Conservation (phyloP, 2,329 filamentous ascomycete genomes). For the Fusarium verticillioides region DNA sequence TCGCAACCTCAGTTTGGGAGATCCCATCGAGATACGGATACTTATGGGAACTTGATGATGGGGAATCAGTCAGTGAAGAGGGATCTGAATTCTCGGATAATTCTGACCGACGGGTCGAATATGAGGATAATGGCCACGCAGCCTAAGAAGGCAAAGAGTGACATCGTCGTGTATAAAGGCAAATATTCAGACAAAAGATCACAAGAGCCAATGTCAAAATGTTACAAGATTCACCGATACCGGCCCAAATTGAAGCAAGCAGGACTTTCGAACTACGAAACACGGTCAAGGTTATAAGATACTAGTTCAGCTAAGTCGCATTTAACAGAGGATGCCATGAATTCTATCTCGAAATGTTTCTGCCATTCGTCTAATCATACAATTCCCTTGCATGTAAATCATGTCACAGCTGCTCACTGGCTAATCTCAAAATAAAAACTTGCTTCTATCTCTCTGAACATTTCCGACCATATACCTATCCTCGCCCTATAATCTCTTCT, state of each 20-base stretch:
- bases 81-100: neutral
- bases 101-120: neutral
- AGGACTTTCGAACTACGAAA: neutral
- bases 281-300: no score
- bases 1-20: neutral
- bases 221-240: neutral
- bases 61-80: neutral
- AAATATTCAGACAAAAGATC: no score
- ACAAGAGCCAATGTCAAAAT: rapidly evolving
- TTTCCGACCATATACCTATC: neutral
- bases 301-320: neutral
- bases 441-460: neutral
- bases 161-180: rapidly evolving
- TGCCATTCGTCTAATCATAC: neutral
- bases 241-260: neutral
- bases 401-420: neutral
- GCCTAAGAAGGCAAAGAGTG: no score
- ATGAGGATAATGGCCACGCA: neutral
- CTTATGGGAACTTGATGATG: neutral
- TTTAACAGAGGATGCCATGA: rapidly evolving
- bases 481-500: neutral
- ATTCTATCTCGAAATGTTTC: no score
- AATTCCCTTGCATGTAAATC: neutral
- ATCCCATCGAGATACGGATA: neutral
- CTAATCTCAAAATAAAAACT: neutral